A percentile compares a stretch with the other conserved stretches of the same genome.
These are phyloP conservation scores for Colletotrichum camelliae DNA, from an alignment of 2,329 filamentous ascomycete species.

Conservation along the genomic window DNA sequence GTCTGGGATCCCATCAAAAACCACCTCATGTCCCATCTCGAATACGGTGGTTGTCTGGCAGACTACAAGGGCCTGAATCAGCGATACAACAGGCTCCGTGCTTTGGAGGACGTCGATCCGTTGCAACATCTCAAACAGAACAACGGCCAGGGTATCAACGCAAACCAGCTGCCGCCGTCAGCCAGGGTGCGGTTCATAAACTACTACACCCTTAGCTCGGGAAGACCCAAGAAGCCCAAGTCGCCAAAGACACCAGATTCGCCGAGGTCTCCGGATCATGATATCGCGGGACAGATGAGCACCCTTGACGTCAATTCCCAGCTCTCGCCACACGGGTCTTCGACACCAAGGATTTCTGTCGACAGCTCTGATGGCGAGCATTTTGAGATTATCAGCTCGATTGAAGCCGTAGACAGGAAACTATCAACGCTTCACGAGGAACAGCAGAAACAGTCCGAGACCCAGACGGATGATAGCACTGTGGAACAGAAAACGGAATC, in stretches of 20 bases:
- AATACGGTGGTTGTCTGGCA: conserved; percentile 82
- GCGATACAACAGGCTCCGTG: conserved; percentile 73
- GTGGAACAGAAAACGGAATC: background rate
- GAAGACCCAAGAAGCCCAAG: conserved; percentile 63
- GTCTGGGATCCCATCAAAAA: conserved; percentile 73
- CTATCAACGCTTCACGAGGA: conserved; percentile 9
- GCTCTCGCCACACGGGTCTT: background rate
- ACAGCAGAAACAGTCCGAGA: background rate
- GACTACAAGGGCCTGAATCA: conserved; percentile 74
- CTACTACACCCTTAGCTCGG: conserved; percentile 88
- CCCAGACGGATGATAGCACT: background rate
- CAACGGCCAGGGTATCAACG: conserved; percentile 24
- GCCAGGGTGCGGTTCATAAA: conserved; percentile 80
- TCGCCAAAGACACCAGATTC: conserved; percentile 18
- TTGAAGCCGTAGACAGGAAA: background rate
- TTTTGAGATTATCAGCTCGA: background rate
- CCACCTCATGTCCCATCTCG: conserved; percentile 80
- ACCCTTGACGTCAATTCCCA: background rate
- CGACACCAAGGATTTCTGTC: conserved; percentile 48
- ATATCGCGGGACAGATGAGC: background rate
- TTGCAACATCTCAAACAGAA: conserved; percentile 31
- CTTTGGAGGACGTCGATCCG: conserved; percentile 74
- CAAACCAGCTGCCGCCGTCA: conserved; percentile 31
- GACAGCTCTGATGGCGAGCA: conserved; percentile 47
- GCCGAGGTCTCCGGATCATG: background rate